A percentile compares a stretch with the other conserved stretches of the same genome.
Evolutionary conservation across 495 filamentous ascomycete species (phyloP).

Genomic region (Mytilinidion resinicola): DNA sequence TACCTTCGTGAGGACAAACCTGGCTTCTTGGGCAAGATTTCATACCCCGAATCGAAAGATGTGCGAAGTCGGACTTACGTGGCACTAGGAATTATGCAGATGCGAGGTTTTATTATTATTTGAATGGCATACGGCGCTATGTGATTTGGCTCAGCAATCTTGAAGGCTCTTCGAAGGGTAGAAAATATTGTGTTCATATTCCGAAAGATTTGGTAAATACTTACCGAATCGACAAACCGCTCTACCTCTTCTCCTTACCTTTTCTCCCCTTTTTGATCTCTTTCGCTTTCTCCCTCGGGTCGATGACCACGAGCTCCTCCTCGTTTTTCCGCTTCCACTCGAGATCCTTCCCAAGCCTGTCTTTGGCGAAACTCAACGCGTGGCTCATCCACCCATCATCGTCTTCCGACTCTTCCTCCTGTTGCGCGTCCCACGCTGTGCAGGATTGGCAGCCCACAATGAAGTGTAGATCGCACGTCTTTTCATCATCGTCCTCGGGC

Average conservation of each 20-base stretch:
- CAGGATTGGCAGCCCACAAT: conserved; percentile 91
- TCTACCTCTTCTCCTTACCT: not conserved
- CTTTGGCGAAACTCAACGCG: conserved; percentile 75
- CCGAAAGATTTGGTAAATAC: too few species aligned
- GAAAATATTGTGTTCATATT: too few species aligned
- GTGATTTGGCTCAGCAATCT: too few species aligned
- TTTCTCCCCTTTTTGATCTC: conserved; percentile 44
- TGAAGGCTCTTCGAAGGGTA: too few species aligned
- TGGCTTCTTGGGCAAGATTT: too few species aligned
- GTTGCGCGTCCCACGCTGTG: conserved; percentile 60
- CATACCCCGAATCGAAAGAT: too few species aligned
- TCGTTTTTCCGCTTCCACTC: conserved; percentile 83
- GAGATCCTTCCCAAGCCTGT: conserved; percentile 84
- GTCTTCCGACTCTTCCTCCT: conserved; percentile 46
- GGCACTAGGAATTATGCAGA: too few species aligned
- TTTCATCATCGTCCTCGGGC: conserved; percentile 24
- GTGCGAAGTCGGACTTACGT: too few species aligned
- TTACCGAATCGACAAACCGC: not conserved
- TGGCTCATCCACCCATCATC: conserved; percentile 64
- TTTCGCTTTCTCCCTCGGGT: conserved; percentile 78
- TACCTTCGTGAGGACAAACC: too few species aligned
- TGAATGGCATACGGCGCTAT: too few species aligned
- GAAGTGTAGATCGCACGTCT: conserved; percentile 31
- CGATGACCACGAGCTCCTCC: conserved; percentile 88
- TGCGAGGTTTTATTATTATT: too few species aligned